Base-by-base conservation (phyloP, 768 basidiomycete species). In the Cystofilobasidium capitatum region DNA sequence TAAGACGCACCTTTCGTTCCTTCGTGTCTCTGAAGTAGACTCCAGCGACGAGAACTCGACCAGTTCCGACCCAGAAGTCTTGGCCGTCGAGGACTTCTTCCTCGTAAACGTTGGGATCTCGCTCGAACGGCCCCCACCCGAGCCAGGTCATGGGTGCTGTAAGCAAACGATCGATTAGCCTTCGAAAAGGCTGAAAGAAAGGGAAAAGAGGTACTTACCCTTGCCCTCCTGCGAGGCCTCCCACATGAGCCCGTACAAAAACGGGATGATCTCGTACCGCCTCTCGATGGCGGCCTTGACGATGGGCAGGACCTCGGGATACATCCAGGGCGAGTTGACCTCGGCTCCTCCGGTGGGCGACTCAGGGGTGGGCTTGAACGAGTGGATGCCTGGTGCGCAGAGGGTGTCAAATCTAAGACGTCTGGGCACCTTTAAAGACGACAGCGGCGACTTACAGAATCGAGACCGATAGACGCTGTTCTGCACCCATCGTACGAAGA, bases 401-500 rank as follows among this genome's bases (percentile, higher is more conserved):
- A n/a, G n/a, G n/a, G n/a, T n/a, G n/a, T n/a, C n/a, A n/a, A n/a
- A n/a, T n/a, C n/a, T n/a, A n/a, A n/a, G n/a, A n/a, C n/a, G n/a
- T n/a, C n/a, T n/a, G n/a, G n/a, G n/a, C n/a, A n/a, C n/a, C 44
- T 16, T n/a, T 20, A 45, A n/a, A 4, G 24, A 45, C 17, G 24
- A 20, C 17, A 16, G 44, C 17, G 8, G 44, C 6, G 17, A 45
- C 44, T 16, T n/a, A 45, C 75, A 77, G 71, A 77, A 77, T 59
- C 76, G 69, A 17, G 72, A 70, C 58, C 76, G 74, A 16, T 72
- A 73, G 42, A 72, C 73, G 47, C 73, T 73, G 22, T 73, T 58
- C 54, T 77, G 76, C 5, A 75, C 73, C 76, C 76, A 77, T 60
- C 76, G 64, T 7, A 74, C 71, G 65, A 77, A 74, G 36, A 77